phyloP scores from a whole-genome alignment of 441 rosid genomes.

The Populus hybrid region DNA sequence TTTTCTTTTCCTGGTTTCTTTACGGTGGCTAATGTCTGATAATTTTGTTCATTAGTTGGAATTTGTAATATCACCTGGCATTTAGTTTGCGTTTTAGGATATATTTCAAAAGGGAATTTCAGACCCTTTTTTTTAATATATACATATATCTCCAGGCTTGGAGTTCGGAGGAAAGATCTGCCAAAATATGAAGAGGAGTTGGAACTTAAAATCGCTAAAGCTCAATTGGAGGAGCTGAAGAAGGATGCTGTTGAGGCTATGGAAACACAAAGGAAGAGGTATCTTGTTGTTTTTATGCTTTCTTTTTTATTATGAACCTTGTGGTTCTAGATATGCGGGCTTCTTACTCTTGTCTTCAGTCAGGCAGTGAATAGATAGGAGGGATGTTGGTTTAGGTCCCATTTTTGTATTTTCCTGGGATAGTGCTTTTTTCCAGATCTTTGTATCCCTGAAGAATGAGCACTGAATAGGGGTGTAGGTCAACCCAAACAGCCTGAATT shows the following conservation, averaged over 20 bases:
- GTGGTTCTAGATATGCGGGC: not conserved
- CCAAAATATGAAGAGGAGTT: constrained; percentile 83
- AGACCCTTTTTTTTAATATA: not conserved
- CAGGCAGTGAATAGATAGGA: not conserved
- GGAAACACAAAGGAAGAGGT: constrained; percentile 94
- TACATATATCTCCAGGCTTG: constrained; percentile 52
- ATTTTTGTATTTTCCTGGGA: not conserved
- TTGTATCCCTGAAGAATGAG: not conserved
- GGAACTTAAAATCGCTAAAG: constrained; percentile 83
- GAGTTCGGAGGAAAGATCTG: constrained; percentile 76
- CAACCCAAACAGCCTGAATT: not conserved
- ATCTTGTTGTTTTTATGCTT: constrained; percentile 7
- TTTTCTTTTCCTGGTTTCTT: not conserved
- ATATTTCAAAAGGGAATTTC: not conserved
- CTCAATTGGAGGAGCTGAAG: constrained; percentile 85
- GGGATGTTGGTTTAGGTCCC: not conserved
- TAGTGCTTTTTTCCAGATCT: not conserved
- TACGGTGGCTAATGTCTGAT: not conserved
- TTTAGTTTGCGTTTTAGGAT: not conserved
- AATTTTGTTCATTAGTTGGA: not conserved
- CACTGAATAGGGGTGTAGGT: not conserved
- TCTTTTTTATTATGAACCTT: not conserved
- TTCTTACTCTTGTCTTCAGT: not conserved
- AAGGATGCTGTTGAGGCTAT: constrained; percentile 85
- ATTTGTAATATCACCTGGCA: not conserved